Base-by-base conservation (phyloP, 768 basidiomycete genomes). In the Guyanaporus albipodus region DNA sequence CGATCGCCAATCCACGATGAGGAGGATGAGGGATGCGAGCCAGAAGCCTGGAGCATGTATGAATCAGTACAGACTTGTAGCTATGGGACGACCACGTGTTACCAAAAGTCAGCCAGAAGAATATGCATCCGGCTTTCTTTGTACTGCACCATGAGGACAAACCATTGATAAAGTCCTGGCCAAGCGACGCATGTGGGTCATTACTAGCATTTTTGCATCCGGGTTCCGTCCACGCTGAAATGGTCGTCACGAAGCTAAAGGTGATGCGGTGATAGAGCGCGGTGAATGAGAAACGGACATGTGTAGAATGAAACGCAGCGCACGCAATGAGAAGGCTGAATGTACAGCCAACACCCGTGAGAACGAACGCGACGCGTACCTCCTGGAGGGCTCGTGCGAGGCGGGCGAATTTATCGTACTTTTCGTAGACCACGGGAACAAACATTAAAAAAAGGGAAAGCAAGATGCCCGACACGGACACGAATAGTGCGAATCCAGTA, bases 31-130 rank as follows among this genome's bases (percentile, higher is more conserved):
- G 0, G 89, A 83, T 7, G 76, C 83, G 3, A 68, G 70, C 92
- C 92, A 95, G 62, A 82, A 86, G 14, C 70, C 90, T 91, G 36
- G 28, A 36, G 41, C 11, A 28, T 43, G 53, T 22, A 28, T 37
- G 41, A 49, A 41, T 60, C 24, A 53, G 46, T 14, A 31, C 12
- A 42, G 26, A 22, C 17, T 17, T 38, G 8, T 14, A 28, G 40
- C 6, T 18, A 19, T 23, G 10, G 19, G 17, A 8, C n/a, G 38
- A n/a, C n/a, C n/a, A 26, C 15, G 8, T 22, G 4, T 38, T 55
- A 89, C 90, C 74, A 44, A 90, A 88, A 2, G 80, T 73, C 8
- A 91, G 64, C 93, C 92, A 95, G 63, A 93, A 85, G 68, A 97
- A 96, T 37, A 94, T 79, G 5, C 81, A 81, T 0, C 79, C 89